Evolutionary conservation across 2,329 filamentous ascomycete species (phyloP).

Genomic region (Penicillium decumbens): DNA sequence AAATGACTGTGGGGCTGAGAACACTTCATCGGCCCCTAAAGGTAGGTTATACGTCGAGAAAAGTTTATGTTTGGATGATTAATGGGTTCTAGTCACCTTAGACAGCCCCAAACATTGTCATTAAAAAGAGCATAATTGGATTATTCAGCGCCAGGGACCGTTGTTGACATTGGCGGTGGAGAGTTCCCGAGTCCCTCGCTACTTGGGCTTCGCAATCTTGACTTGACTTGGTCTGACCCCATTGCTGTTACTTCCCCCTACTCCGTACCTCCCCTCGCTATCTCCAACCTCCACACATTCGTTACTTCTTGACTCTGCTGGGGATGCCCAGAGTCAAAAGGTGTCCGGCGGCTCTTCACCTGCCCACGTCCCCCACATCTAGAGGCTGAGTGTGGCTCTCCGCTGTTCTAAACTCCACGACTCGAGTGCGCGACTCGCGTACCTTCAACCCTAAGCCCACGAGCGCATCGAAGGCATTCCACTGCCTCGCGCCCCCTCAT

Average conservation of each 20-base stretch:
- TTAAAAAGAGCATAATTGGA: background rate
- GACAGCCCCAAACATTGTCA: background rate
- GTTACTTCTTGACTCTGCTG: background rate
- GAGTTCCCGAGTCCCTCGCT: background rate
- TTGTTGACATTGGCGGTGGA: background rate
- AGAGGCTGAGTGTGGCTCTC: slow-evolving; percentile 1
- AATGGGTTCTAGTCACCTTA: background rate
- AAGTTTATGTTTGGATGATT: background rate
- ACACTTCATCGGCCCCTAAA: background rate
- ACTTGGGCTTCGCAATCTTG: background rate
- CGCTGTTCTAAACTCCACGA: background rate
- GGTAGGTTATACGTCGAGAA: background rate
- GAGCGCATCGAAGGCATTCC: background rate
- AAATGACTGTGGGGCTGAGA: background rate
- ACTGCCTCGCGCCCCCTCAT: background rate
- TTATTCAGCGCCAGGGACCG: background rate
- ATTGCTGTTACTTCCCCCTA: background rate
- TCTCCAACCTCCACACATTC: background rate
- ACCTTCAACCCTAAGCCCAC: background rate
- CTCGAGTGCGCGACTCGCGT: background rate
- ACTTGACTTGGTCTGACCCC: background rate
- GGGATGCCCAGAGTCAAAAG: slow-evolving; percentile 11
- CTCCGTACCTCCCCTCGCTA: background rate
- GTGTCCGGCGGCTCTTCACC: slow-evolving; percentile 7
- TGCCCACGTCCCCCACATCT: slow-evolving; percentile 11